Evolutionary conservation across 495 filamentous ascomycete genomes (phyloP).

Genomic region (Xylaria grammica): DNA sequence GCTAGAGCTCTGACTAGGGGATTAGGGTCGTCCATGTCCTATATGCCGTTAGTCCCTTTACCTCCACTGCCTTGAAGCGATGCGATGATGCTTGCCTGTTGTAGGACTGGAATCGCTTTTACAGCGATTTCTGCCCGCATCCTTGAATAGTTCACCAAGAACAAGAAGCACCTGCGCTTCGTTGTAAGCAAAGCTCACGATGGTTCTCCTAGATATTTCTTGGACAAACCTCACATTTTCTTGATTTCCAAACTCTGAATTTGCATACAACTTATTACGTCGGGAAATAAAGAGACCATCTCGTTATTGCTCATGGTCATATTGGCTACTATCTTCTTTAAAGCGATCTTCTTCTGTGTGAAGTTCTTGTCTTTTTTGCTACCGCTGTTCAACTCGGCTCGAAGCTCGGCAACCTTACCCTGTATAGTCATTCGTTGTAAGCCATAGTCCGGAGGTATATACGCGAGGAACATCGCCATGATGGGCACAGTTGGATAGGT

Average conservation of each 20-base stretch:
- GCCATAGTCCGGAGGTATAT: conserved; percentile 47
- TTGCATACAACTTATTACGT: conserved; percentile 93
- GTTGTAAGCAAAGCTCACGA: conserved; percentile 32
- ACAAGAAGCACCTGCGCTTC: conserved; percentile 86
- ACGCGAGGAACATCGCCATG: conserved; percentile 58
- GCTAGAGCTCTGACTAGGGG: conserved; percentile 92
- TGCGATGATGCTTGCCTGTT: conserved; percentile 64
- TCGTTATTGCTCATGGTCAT: conserved; percentile 99
- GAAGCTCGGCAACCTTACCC: conserved; percentile 99
- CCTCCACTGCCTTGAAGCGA: neutral
- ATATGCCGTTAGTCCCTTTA: neutral
- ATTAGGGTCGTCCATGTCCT: conserved; percentile 96
- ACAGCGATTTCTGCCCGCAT: conserved; percentile 94
- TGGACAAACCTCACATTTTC: conserved; percentile 80
- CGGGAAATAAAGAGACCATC: conserved; percentile 96
- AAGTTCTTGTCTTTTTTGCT: conserved; percentile 99
- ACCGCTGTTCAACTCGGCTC: conserved; percentile 88
- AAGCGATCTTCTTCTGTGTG: conserved; percentile 93
- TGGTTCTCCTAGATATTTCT: neutral
- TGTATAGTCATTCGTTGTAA: conserved; percentile 59
- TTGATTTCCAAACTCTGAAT: conserved; percentile 96
- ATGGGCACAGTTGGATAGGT: conserved; percentile 25
- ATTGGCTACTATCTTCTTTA: conserved; percentile 99
- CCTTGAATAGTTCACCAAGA: conserved; percentile 93
- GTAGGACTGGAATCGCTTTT: conserved; percentile 86